Conservation (phyloP, 1,284 basidiomycete species). For the Singerocomus inundabilis region DNA sequence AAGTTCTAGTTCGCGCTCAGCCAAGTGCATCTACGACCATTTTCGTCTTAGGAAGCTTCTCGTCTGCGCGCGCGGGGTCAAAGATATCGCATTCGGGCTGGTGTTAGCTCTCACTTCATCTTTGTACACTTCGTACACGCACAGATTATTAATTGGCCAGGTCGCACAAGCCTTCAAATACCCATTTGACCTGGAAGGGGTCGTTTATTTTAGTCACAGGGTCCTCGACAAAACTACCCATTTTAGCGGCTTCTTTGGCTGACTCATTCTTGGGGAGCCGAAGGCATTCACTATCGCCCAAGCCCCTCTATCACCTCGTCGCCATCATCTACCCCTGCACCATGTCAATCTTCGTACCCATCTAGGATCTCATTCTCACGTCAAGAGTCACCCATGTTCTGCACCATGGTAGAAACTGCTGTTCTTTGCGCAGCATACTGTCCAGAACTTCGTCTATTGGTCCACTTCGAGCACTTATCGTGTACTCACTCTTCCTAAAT, state of each 20-base stretch:
- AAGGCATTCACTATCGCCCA: constrained; percentile 79
- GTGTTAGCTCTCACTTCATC: constrained; percentile 37
- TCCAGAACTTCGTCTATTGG: constrained; percentile 59
- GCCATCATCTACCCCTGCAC: neutral
- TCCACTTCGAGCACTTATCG: constrained; percentile 33
- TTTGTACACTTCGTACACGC: constrained; percentile 7
- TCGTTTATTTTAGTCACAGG: constrained; percentile 78
- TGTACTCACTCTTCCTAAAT: constrained; percentile 57
- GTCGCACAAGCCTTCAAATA: constrained; percentile 83
- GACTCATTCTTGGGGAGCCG: constrained; percentile 67
- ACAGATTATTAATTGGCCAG: constrained; percentile 77
- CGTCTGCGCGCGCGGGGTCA: constrained; percentile 46
- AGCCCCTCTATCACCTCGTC: constrained; percentile 31
- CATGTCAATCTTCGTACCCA: constrained; percentile 4
- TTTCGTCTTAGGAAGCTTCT: too few species aligned
- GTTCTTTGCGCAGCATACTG: constrained; percentile 83
- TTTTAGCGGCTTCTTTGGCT: constrained; percentile 80
- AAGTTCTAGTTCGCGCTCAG: too few species aligned
- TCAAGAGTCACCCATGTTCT: constrained; percentile 86
- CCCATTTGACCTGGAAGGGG: constrained; percentile 85
- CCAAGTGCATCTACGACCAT: too few species aligned
- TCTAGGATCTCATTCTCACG: constrained; percentile 79
- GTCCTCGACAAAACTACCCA: constrained; percentile 69
- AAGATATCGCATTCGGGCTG: constrained; percentile 61
- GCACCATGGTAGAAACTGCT: constrained; percentile 91